Base-by-base conservation (phyloP, 805 yeast genomes). In the Candida saitoana region DNA sequence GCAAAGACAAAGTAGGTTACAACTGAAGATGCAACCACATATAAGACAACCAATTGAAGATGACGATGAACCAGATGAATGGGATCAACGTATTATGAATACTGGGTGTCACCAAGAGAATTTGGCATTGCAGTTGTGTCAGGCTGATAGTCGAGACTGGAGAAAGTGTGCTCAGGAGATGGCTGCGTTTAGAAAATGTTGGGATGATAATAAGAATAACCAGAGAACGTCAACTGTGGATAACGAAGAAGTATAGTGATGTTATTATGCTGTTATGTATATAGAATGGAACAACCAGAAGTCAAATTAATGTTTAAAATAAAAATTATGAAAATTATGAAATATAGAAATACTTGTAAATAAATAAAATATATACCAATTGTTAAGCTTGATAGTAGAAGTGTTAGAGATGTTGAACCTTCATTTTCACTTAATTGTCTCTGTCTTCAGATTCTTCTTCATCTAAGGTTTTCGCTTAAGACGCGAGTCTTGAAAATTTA, bases 181-280 rank as follows among this genome's bases (percentile, higher is more conserved):
- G 84, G 64, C 65, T 25, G 76, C 73, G 12, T 82, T 83, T 54
- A 71, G 74, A 41, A 66, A 73, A 41, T 83, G 90, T 62, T 83
- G 89, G 89, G 73, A 64, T 6, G 52, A 46, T 12, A 68, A 79
- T 54, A 75, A 77, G 32, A 82, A 83, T 49, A 65, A 76, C 51
- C 66, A 67, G 41, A 67, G 88, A 57, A 67, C 73, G 1, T 38
- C 39, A 5, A 69, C 74, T 2, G 72, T 68, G 3, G 50, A 69
- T 43, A 67, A 60, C 36, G 45, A 45, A 12, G 53, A 44, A 17
- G 25, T 32, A 29, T 29, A 29, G n/a, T n/a, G n/a, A n/a, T n/a
- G n/a, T n/a, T n/a, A n/a, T n/a, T n/a, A n/a, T n/a, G n/a, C n/a
- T n/a, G n/a, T n/a, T n/a, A n/a, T n/a, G n/a, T n/a, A n/a, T n/a